These are phyloP conservation scores for Brassica balearica DNA, from an alignment of 441 rosid genomes.

Conservation along the genomic window DNA sequence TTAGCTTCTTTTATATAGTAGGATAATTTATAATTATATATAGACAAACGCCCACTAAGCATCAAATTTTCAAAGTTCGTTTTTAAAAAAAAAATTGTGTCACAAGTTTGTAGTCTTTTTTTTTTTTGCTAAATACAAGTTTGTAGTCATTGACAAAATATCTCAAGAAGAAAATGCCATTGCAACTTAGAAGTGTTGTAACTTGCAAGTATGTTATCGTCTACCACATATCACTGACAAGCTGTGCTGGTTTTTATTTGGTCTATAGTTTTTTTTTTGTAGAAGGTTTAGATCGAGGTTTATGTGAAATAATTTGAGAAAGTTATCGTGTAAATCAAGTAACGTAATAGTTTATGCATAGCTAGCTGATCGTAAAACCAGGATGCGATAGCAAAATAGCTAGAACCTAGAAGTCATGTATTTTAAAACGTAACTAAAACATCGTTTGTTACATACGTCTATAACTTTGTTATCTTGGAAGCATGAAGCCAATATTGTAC, in stretches of 20 bases:
- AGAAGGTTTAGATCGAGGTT: neutral
- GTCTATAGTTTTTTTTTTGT: neutral
- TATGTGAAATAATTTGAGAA: neutral
- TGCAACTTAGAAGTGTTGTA: neutral
- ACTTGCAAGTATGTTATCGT: neutral
- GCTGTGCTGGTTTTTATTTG: neutral
- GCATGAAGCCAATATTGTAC: neutral
- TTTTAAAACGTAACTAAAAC: neutral
- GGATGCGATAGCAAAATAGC: neutral
- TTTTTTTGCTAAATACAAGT: neutral
- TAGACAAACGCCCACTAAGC: conserved; percentile 11
- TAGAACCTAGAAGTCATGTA: neutral
- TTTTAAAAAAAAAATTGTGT: neutral
- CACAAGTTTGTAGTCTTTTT: neutral
- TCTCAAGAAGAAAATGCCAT: neutral
- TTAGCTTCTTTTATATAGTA: too few relatives aligned
- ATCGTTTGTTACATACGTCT: neutral
- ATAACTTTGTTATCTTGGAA: neutral
- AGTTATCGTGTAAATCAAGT: neutral
- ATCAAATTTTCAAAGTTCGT: conserved; percentile 1
- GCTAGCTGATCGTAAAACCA: neutral
- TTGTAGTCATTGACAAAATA: neutral
- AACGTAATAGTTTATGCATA: neutral
- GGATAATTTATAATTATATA: neutral
- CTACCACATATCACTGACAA: neutral